Percentiles rank a stretch among this genome's conserved stretches.
phyloP scores from a whole-genome alignment of 352 stramenopile genomes.

The Pythium rishiriense region DNA sequence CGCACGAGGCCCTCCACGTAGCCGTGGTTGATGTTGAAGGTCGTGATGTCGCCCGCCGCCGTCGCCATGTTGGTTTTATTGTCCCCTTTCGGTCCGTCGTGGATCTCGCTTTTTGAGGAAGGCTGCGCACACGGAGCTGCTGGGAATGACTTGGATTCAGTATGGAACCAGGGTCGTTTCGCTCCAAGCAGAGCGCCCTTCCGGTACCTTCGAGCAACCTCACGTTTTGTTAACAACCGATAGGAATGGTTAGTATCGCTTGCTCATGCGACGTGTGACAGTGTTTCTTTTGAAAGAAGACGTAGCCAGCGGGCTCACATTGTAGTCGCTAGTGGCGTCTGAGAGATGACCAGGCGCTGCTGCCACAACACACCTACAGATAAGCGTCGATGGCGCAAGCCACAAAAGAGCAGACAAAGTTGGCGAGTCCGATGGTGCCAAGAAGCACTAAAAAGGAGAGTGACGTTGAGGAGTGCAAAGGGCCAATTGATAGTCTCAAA shows the following conservation, averaged over 20 bases:
- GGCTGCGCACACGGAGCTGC: neutral
- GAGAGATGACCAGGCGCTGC: too few species aligned
- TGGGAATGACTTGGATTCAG: constrained; percentile 23
- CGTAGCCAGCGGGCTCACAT: too few species aligned
- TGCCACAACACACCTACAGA: too few species aligned
- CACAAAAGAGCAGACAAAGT: too few species aligned
- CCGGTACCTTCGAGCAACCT: constrained; percentile 7
- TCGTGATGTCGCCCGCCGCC: constrained; percentile 89
- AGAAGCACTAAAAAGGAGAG: too few species aligned
- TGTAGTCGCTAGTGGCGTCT: too few species aligned
- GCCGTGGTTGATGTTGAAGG: constrained; percentile 98
- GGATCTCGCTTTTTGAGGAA: neutral
- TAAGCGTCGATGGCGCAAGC: too few species aligned
- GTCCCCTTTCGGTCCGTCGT: neutral
- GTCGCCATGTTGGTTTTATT: constrained; percentile 23
- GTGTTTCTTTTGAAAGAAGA: too few species aligned
- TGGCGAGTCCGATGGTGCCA: too few species aligned
- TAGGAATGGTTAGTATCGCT: neutral
- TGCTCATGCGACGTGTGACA: neutral
- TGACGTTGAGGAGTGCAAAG: too few species aligned
- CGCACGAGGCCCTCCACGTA: constrained; percentile 97
- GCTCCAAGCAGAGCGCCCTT: constrained; percentile 13
- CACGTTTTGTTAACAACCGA: neutral
- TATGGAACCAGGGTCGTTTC: constrained; percentile 18
- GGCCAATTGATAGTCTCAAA: too few species aligned